Evolutionary conservation across 768 basidiomycete genomes (phyloP), one percentile per base, ranked within the genome.

Genomic region (Mycena capillaripes): DNA sequence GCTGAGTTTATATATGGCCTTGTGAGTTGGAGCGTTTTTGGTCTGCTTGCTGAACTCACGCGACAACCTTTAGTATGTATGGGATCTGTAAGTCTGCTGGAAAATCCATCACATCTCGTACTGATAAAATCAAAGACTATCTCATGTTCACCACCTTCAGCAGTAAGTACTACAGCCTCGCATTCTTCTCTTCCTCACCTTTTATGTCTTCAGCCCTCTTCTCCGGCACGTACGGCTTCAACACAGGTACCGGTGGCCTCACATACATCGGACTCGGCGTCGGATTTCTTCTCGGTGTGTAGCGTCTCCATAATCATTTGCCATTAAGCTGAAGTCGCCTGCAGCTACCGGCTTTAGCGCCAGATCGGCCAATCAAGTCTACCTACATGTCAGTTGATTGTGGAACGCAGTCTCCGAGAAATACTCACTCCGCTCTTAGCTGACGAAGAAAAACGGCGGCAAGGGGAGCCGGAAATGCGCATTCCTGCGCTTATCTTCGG

Each of bases 1-100:
- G 66, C 81, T 92, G 58, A 92, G 90, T 76, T 77, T 89, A 46
- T 93, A 92, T 74, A 89, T 91, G 88, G 89, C 90, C 25, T 81
- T 92, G 91, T 92, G 68, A 79, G 87, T 68, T 25, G 8, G 14
- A n/a, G n/a, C 23, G 12, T 21, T 48, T 17, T 11, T 46, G 21
- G 6, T n/a, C 23, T 12, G 83, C 8, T 10, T 40, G 17, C 11
- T 32, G 55, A 34, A 27, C 40, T 21, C 19, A 40, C 9, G n/a
- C n/a, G n/a, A 29, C 56, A 23, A 23, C 4, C 42, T 69, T 63
- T 42, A 87, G 86, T 76, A 84, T 84, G 79, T 87, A 86, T 69
- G 85, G 86, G 82, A 71, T 71, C 23, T 75, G 74, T 75, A 50
- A 79, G 86, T 84, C 16, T 23, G 9, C 19, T 56, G 19, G 19